Percentiles rank a stretch among this genome's conserved stretches.
phyloP scores from a whole-genome alignment of 1,284 basidiomycete genomes.

The Ganoderma boninense region DNA sequence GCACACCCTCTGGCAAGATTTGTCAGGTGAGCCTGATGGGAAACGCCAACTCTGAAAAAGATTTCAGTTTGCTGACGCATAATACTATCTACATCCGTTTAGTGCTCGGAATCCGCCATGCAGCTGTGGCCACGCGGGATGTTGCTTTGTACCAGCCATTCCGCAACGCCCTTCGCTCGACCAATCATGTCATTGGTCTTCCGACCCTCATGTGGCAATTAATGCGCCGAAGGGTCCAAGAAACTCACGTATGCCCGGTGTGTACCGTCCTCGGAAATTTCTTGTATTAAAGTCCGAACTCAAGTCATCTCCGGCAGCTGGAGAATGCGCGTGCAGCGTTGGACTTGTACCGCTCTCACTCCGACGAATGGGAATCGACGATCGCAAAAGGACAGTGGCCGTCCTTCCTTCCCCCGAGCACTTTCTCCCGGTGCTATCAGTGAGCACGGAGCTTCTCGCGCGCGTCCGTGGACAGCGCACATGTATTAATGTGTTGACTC shows the following conservation, averaged over 20 bases:
- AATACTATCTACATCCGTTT: slow-evolving; percentile 16
- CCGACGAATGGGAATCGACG: slow-evolving; percentile 70
- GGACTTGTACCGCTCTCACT: slow-evolving; percentile 78
- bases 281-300: background rate
- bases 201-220: slow-evolving; percentile 82
- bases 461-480: slow-evolving; percentile 10
- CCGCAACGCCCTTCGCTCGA: slow-evolving; percentile 69
- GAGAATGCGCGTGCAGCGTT: slow-evolving; percentile 81
- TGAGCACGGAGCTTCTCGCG: slow-evolving; percentile 40
- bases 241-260: slow-evolving; percentile 74
- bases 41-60: slow-evolving; percentile 2
- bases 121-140: slow-evolving; percentile 81
- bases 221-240: slow-evolving; percentile 78
- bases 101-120: slow-evolving; percentile 86
- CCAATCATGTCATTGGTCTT: slow-evolving; percentile 72
- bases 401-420: slow-evolving; percentile 75
- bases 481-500: slow-evolving; percentile 4
- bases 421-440: slow-evolving; percentile 80
- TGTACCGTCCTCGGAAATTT: background rate
- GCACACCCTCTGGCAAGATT: slow-evolving; percentile 79
- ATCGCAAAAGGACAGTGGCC: slow-evolving; percentile 75
- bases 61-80: slow-evolving; percentile 7
- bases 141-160: slow-evolving; percentile 84
- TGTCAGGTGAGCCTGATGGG: slow-evolving; percentile 61
- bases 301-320: slow-evolving; percentile 51